phyloP scores from a whole-genome alignment of 768 basidiomycete species.

The Mycena pura region DNA sequence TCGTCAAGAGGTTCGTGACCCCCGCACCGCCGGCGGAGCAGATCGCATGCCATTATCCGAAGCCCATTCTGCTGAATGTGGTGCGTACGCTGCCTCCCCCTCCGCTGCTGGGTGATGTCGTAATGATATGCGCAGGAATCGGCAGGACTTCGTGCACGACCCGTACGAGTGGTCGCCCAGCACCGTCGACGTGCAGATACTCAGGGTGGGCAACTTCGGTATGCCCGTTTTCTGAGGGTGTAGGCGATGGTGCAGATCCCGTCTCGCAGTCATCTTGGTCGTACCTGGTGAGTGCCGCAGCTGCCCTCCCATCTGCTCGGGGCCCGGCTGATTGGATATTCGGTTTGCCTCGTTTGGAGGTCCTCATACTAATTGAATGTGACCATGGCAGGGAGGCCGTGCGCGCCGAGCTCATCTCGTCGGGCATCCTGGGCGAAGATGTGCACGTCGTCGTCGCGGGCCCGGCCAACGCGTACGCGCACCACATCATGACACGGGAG shows the following conservation, averaged over 20 bases:
- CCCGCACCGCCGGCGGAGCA: slow-evolving; percentile 69
- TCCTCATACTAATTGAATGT: background rate
- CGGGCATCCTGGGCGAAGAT: slow-evolving; percentile 65
- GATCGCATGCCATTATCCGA: too few species aligned
- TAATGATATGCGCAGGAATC: too few species aligned
- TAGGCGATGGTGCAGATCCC: background rate
- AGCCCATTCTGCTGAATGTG: too few species aligned
- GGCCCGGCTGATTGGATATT: too few species aligned
- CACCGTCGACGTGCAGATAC: too few species aligned
- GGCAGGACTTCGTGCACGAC: slow-evolving; percentile 68
- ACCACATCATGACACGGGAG: slow-evolving; percentile 75
- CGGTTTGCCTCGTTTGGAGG: slow-evolving; percentile 52
- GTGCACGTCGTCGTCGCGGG: too few species aligned
- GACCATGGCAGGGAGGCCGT: slow-evolving; percentile 62
- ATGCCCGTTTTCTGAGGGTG: slow-evolving; percentile 30
- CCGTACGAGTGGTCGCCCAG: slow-evolving; percentile 81
- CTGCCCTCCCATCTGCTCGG: too few species aligned
- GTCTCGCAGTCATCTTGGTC: slow-evolving; percentile 64
- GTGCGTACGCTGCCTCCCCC: slow-evolving; percentile 43
- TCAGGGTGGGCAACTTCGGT: slow-evolving; percentile 75
- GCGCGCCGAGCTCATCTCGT: slow-evolving; percentile 66
- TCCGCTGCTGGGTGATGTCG: slow-evolving; percentile 20
- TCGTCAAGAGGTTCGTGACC: slow-evolving; percentile 69
- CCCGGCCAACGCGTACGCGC: slow-evolving; percentile 79
- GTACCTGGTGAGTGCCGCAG: too few species aligned